Percentiles rank a stretch among this genome's conserved stretches.
Conservation (phyloP, 768 basidiomycete genomes). For the Lactarius sp. region DNA sequence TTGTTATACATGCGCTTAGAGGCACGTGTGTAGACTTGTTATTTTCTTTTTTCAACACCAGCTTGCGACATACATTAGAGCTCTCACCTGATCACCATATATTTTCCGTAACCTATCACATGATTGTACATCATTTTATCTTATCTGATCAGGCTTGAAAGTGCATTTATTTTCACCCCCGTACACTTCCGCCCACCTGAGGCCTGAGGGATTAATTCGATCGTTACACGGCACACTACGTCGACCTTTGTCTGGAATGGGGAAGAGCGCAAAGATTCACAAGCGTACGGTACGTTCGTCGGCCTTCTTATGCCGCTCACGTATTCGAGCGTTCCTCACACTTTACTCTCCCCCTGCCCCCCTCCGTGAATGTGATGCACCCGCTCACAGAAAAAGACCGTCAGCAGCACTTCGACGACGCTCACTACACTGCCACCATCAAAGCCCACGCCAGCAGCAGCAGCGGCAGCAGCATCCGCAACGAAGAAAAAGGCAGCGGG, state of each 20-base stretch:
- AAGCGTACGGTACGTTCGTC: constrained; percentile 47
- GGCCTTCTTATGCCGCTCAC: too few species aligned
- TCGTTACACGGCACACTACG: not conserved
- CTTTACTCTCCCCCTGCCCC: too few species aligned
- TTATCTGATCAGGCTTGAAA: constrained; percentile 1
- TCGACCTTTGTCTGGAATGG: constrained; percentile 39
- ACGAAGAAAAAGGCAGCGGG: constrained; percentile 43
- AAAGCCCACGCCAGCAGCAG: constrained; percentile 24
- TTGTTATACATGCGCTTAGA: not conserved
- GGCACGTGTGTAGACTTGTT: not conserved
- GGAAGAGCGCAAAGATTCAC: constrained; percentile 61
- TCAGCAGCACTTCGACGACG: constrained; percentile 8
- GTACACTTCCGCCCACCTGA: too few species aligned
- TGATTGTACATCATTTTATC: constrained; percentile 17
- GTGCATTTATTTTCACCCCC: too few species aligned
- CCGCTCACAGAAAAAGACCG: constrained; percentile 29
- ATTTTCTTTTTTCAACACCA: not conserved
- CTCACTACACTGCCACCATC: constrained; percentile 13
- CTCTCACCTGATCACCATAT: not conserved
- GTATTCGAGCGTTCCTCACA: too few species aligned
- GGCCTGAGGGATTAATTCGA: too few species aligned
- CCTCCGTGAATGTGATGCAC: not conserved
- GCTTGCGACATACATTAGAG: constrained; percentile 3
- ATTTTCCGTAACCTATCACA: not conserved
- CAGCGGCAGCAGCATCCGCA: constrained; percentile 25